Percentiles rank a stretch among this genome's conserved stretches.
phyloP scores from a whole-genome alignment of 2,329 filamentous ascomycete genomes.

The Ascochyta clinopodiicola region DNA sequence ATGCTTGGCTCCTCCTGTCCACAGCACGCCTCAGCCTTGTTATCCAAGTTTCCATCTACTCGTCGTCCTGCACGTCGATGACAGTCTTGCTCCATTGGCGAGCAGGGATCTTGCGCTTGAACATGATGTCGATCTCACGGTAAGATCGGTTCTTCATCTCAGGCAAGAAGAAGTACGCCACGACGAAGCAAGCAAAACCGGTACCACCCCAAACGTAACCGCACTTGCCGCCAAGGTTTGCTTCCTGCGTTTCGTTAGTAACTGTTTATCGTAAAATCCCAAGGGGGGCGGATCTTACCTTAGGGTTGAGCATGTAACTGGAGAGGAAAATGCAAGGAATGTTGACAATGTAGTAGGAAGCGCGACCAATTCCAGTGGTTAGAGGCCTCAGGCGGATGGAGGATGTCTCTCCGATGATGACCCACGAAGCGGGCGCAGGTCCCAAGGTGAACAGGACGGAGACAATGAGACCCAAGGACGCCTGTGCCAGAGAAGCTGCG shows the following conservation, averaged over 20 bases:
- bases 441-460: conserved; percentile 69
- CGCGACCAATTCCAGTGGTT: conserved; percentile 71
- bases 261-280: conserved; percentile 59
- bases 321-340: conserved; percentile 71
- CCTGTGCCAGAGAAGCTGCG: conserved; percentile 61
- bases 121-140: conserved; percentile 58
- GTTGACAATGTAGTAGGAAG: conserved; percentile 67
- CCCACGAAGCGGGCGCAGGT: conserved; percentile 69
- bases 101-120: conserved; percentile 57
- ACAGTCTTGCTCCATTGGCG: conserved; percentile 63
- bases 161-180: conserved; percentile 60
- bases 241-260: conserved; percentile 67
- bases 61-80: conserved; percentile 66
- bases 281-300: conserved; percentile 23
- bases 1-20: no score
- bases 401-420: conserved; percentile 72
- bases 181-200: conserved; percentile 60
- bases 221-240: conserved; percentile 51
- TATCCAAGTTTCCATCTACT: conserved; percentile 52
- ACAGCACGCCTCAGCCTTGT: no score
- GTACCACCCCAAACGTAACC: conserved; percentile 50
- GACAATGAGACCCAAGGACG: conserved; percentile 68
- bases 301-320: conserved; percentile 67
- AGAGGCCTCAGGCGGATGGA: conserved; percentile 68
- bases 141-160: conserved; percentile 62